These are phyloP conservation scores for Xerophyta viscosa DNA, from an alignment of 106 monocot species.

Conservation along the genomic window DNA sequence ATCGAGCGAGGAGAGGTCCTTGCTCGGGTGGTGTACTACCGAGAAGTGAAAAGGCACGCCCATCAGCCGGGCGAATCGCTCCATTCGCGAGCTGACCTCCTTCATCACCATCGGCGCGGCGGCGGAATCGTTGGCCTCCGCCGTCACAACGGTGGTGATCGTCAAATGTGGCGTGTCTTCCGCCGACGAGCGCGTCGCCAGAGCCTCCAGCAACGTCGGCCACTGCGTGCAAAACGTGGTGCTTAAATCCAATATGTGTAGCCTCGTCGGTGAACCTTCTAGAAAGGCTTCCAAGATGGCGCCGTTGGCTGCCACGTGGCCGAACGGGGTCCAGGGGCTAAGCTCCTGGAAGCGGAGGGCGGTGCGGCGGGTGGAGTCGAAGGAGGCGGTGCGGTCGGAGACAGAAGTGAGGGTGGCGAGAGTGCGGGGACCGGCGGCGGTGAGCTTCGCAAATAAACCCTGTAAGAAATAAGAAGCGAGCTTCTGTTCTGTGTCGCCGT, in stretches of 20 bases:
- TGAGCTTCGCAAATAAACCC: slow-evolving; percentile 75
- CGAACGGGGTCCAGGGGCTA: slow-evolving; percentile 74
- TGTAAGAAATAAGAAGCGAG: slow-evolving; percentile 79
- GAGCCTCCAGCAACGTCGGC: slow-evolving; percentile 74
- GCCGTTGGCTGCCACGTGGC: slow-evolving; percentile 72
- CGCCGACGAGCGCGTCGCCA: slow-evolving; percentile 54
- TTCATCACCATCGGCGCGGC: slow-evolving; percentile 56
- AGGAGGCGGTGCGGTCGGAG: slow-evolving; percentile 67
- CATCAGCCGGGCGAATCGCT: slow-evolving; percentile 81
- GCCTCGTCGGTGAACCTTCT: slow-evolving; percentile 18
- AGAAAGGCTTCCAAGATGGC: slow-evolving; percentile 58
- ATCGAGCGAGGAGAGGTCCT: slow-evolving; percentile 33
- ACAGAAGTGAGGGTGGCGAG: slow-evolving; percentile 60
- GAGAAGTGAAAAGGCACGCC: slow-evolving; percentile 73
- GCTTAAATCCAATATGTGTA: slow-evolving; percentile 72
- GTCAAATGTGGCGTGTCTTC: slow-evolving; percentile 71
- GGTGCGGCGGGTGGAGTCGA: slow-evolving; percentile 79
- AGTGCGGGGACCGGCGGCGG: slow-evolving; percentile 54
- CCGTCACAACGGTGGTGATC: slow-evolving; percentile 45
- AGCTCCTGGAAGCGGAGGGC: slow-evolving; percentile 72
- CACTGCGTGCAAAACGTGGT: slow-evolving; percentile 92
- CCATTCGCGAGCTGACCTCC: slow-evolving; percentile 65
- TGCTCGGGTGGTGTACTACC: slow-evolving; percentile 48
- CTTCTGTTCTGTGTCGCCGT: slow-evolving; percentile 89
- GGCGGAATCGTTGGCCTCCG: background rate